Evolutionary conservation across 176 grass and related monocot genomes (phyloP).

Genomic region (Oryza australiensis): DNA sequence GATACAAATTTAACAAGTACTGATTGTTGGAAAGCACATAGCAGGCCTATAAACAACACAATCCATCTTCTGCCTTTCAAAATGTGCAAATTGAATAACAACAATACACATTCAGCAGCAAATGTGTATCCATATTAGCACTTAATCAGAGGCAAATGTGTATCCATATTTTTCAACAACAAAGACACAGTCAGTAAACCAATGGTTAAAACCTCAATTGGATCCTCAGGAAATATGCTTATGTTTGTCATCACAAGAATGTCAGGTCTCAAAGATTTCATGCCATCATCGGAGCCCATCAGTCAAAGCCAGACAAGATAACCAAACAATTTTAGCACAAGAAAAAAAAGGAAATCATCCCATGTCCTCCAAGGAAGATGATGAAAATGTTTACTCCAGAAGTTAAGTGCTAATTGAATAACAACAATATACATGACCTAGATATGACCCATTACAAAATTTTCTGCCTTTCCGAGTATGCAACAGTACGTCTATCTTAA

Average conservation of each 20-base stretch:
- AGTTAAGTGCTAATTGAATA: neutral
- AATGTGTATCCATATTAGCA: neutral
- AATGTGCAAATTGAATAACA: neutral
- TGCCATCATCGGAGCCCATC: constrained; percentile 27
- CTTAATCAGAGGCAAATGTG: neutral
- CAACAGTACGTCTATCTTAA: neutral
- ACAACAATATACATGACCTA: neutral
- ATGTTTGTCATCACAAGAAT: constrained; percentile 31
- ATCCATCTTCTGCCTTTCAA: too few species aligned
- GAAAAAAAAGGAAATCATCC: neutral
- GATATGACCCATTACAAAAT: neutral
- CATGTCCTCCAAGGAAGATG: neutral
- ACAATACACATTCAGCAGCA: too few species aligned
- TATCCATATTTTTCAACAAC: neutral
- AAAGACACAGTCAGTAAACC: neutral
- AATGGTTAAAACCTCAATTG: neutral
- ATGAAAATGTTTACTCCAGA: neutral
- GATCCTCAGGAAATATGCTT: constrained; percentile 32
- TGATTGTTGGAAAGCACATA: neutral
- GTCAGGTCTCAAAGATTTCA: constrained; percentile 44
- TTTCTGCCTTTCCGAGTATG: too few species aligned
- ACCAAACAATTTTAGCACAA: neutral
- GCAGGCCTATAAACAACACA: neutral
- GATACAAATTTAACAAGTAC: neutral
- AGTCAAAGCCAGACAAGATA: neutral